phyloP scores from a whole-genome alignment of 2,329 filamentous ascomycete genomes.

The Fusarium foetens region DNA sequence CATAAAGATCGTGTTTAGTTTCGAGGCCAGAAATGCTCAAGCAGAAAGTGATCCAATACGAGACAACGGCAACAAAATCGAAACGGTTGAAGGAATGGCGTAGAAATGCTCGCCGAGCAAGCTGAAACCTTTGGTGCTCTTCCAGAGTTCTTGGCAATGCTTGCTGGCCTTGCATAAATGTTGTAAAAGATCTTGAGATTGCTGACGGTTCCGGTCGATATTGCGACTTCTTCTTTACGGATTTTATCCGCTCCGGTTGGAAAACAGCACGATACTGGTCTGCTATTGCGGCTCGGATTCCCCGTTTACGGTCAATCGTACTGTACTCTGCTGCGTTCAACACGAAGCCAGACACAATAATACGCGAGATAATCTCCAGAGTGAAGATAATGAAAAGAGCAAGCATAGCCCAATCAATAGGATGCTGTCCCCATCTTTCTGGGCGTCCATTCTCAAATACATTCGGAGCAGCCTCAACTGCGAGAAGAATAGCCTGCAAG shows the following conservation, averaged over 20 bases:
- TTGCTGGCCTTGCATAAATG: constrained; percentile 72
- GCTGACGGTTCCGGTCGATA: constrained; percentile 66
- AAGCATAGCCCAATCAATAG: constrained; percentile 84
- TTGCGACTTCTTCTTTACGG: constrained; percentile 65
- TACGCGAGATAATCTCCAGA: constrained; percentile 81
- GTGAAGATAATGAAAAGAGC: constrained; percentile 90
- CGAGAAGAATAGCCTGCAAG: constrained; percentile 86
- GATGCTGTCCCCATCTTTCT: constrained; percentile 71
- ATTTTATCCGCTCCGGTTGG: constrained; percentile 79
- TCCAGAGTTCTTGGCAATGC: constrained; percentile 70
- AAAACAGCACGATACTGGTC: constrained; percentile 84
- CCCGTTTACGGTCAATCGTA: constrained; percentile 82
- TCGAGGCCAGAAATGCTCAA: constrained; percentile 78
- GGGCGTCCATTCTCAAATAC: constrained; percentile 73
- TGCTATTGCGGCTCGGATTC: constrained; percentile 76
- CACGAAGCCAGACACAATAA: constrained; percentile 93
- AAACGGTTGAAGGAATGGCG: constrained; percentile 95
- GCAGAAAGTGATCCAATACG: constrained; percentile 91
- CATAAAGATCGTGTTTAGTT: constrained; percentile 75
- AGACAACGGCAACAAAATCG: constrained; percentile 93
- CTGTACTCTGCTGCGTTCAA: constrained; percentile 93
- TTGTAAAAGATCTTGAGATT: constrained; percentile 82
- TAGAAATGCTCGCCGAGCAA: constrained; percentile 91
- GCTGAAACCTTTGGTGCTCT: constrained; percentile 83
- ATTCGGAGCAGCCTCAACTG: constrained; percentile 80